These are phyloP conservation scores for Cylindrotheca fusiformis DNA, from an alignment of 108 stramenopile genomes.

Conservation along the genomic window DNA sequence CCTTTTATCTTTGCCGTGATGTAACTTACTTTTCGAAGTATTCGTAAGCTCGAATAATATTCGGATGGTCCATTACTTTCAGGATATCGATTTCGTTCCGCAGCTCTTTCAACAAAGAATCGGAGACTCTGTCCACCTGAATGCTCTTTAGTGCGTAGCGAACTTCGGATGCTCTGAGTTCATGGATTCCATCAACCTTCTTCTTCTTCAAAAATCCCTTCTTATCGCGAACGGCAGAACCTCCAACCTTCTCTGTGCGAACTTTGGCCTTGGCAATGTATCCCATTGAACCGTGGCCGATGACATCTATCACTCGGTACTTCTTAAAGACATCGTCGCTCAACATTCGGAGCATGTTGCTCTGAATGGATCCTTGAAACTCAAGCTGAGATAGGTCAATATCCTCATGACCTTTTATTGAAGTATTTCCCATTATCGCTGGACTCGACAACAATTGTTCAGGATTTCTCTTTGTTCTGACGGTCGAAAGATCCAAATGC, in stretches of 20 bases:
- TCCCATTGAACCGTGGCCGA: constrained; percentile 68
- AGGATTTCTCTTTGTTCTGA: too few species aligned
- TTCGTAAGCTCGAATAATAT: constrained; percentile 57
- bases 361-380: constrained; percentile 15
- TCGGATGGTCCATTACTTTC: constrained; percentile 83
- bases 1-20: not conserved
- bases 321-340: constrained; percentile 33
- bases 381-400: constrained; percentile 10
- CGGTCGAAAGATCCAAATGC: too few species aligned
- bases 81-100: constrained; percentile 85
- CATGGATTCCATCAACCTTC: not conserved
- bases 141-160: constrained; percentile 72
- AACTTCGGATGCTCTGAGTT: constrained; percentile 54
- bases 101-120: constrained; percentile 51
- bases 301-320: constrained; percentile 32
- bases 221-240: constrained; percentile 24
- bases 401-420: too few species aligned
- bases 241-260: constrained; percentile 44
- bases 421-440: too few species aligned
- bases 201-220: not conserved
- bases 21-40: not conserved
- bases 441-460: too few species aligned
- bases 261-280: constrained; percentile 38
- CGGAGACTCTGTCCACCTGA: constrained; percentile 48
- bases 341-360: too few species aligned